A percentile compares a stretch with the other conserved stretches of the same genome.
These are phyloP conservation scores for Alternaria sp. DNA, from an alignment of 2,329 filamentous ascomycete species.

Conservation along the genomic window DNA sequence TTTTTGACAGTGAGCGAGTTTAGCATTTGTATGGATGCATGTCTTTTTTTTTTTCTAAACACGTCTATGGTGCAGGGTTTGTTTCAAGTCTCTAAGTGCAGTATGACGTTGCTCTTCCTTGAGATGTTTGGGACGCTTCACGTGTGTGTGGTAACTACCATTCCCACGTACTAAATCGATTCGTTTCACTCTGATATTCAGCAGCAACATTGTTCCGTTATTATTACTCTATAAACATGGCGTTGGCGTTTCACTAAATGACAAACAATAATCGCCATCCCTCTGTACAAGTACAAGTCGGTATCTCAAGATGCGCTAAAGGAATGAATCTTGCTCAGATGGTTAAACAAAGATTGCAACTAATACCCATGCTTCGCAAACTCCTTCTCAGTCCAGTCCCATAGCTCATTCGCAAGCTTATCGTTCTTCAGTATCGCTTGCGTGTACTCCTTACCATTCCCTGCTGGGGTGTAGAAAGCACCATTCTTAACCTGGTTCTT, in stretches of 20 bases:
- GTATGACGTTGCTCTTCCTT: not conserved
- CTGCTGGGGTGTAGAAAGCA: constrained; percentile 53
- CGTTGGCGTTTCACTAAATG: not conserved
- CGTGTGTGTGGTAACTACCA: not conserved
- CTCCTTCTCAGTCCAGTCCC: constrained; percentile 35
- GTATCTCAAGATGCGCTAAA: not conserved
- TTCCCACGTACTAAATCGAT: not conserved
- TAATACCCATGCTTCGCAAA: constrained; percentile 15
- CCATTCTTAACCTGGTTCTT: constrained; percentile 45
- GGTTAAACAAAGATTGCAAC: not conserved
- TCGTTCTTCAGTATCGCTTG: constrained; percentile 18
- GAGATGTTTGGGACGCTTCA: not conserved
- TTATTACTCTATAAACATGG: not conserved
- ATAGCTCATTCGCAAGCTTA: constrained; percentile 25
- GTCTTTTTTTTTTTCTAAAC: not conserved
- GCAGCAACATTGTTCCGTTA: not conserved
- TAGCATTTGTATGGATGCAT: not conserved
- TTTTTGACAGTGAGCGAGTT: not conserved
- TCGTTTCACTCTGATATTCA: not conserved
- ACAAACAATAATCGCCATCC: not conserved
- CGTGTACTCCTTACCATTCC: constrained; percentile 17
- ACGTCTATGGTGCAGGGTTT: not conserved
- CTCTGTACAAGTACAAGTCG: not conserved
- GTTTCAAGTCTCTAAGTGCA: not conserved
- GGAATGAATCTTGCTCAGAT: not conserved